Evolutionary conservation across 2,329 filamentous ascomycete species (phyloP), one percentile per base, ranked within the genome.

Genomic region (Alternaria arbusti): DNA sequence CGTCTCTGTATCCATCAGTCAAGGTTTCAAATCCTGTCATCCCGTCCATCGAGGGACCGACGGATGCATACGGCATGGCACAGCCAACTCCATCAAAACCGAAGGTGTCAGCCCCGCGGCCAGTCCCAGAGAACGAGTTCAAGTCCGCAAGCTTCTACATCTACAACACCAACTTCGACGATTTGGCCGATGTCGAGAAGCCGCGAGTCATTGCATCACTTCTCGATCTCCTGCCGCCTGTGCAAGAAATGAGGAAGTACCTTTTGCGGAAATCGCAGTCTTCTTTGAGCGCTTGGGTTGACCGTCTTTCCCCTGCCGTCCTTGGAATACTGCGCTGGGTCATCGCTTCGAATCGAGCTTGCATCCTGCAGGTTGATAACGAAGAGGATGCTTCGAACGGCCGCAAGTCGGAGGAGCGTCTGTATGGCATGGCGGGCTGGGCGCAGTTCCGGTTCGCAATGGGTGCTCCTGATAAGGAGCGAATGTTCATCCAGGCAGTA

Each of bases 401-500:
- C n/a, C 73, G 69, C 57, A 82, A 77, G 57, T 78, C 74, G 30
- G 81, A 82, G 36, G 84, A 89, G 65, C 84, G 84, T 11, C 85
- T 96, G 3, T 82, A 82, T 23, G 90, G 90, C 1, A 88, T 95
- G 82, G 73, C 83, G 0, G 83, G 80, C 3, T 95, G 89, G 85
- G 84, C 92, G 60, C 94, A 97, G 77, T 97, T 97, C 72, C 87
- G 92, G 26, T 93, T 97, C 70, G 90, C 91, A 0, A 95, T 97
- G 83, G 94, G 94, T 9, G 91, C 93, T 0, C 93, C 93, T n/a
- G 93, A 97, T 73, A 96, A 94, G 73, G 94, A 97, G 75, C 84
- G 90, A 32, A 85, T 88, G 2, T 97, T 97, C 74, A 82, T 89
- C 7, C 79, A 87, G 22, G 88, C 89, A 13, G 84, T 96, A 3